Conservation (phyloP, 2,329 filamentous ascomycete species). For the Nectriaceae sp. region DNA sequence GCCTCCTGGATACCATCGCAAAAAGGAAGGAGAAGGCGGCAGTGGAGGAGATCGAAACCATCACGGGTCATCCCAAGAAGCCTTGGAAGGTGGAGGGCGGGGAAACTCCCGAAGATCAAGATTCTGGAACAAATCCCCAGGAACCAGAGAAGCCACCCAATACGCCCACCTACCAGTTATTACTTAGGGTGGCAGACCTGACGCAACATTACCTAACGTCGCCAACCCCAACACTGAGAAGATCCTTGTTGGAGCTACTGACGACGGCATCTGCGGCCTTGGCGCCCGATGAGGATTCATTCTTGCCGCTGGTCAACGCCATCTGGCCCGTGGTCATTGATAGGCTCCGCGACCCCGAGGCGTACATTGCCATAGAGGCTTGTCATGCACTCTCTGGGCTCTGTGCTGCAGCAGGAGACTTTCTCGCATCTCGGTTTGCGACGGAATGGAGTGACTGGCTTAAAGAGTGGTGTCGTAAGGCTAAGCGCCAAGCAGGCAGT, state of each 20-base stretch:
- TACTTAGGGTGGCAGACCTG: slow-evolving; percentile 78
- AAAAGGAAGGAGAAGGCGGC: slow-evolving; percentile 45
- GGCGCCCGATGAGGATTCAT: slow-evolving; percentile 75
- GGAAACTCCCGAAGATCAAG: slow-evolving; percentile 35
- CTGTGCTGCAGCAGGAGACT: slow-evolving; percentile 75
- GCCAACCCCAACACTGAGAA: slow-evolving; percentile 75
- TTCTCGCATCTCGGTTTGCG: slow-evolving; percentile 75
- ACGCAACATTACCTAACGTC: slow-evolving; percentile 92
- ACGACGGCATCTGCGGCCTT: slow-evolving; percentile 72
- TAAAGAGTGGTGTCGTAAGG: slow-evolving; percentile 48
- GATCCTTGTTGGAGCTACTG: slow-evolving; percentile 76
- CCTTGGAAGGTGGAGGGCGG: slow-evolving; percentile 42
- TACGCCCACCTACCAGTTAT: slow-evolving; percentile 77
- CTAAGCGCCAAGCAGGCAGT: slow-evolving; percentile 41
- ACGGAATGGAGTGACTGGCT: slow-evolving; percentile 67
- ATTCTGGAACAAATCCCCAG: slow-evolving; percentile 36
- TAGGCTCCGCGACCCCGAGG: slow-evolving; percentile 67
- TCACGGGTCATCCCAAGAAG: slow-evolving; percentile 33
- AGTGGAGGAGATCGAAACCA: slow-evolving; percentile 34
- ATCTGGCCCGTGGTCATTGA: slow-evolving; percentile 82
- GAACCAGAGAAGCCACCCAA: slow-evolving; percentile 61
- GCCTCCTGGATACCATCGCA: slow-evolving; percentile 61
- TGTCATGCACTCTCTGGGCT: slow-evolving; percentile 69
- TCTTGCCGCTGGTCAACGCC: slow-evolving; percentile 85
- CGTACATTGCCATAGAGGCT: slow-evolving; percentile 69